phyloP scores from a whole-genome alignment of 345 rosid species.

The Laguncularia racemosa region DNA sequence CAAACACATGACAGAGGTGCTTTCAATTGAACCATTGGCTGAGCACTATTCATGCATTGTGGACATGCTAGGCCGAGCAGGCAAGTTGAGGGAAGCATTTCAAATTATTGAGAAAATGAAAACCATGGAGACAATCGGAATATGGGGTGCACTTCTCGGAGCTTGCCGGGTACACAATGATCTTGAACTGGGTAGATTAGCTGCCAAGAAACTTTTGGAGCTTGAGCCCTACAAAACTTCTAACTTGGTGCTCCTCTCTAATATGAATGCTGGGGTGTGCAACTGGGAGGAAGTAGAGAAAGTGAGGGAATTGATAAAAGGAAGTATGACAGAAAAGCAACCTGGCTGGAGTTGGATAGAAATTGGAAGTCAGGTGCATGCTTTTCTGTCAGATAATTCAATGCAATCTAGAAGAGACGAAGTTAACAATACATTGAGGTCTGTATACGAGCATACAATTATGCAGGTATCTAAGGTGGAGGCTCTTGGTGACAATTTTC shows the following conservation, averaged over 20 bases:
- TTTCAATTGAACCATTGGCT: slow-evolving; percentile 5
- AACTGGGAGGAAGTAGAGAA: slow-evolving; percentile 14
- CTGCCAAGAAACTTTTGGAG: slow-evolving; percentile 12
- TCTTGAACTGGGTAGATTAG: slow-evolving; percentile 5
- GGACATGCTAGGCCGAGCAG: slow-evolving; percentile 21
- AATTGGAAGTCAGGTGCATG: slow-evolving; percentile 8
- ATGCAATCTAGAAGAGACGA: slow-evolving; percentile 3
- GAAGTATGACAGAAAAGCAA: slow-evolving; percentile 8
- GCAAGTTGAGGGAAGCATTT: slow-evolving; percentile 14
- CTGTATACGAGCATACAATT: not conserved
- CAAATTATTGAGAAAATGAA: slow-evolving; percentile 3
- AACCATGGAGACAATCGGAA: slow-evolving; percentile 1
- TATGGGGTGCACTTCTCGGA: slow-evolving; percentile 15
- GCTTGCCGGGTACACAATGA: slow-evolving; percentile 13
- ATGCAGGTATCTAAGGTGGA: too few relatives aligned
- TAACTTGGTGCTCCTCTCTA: slow-evolving; percentile 7
- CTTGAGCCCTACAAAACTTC: slow-evolving; percentile 15
- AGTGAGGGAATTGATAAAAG: slow-evolving; percentile 4
- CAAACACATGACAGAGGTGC: slow-evolving; percentile 6
- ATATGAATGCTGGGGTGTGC: slow-evolving; percentile 9
- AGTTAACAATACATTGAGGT: slow-evolving; percentile 4
- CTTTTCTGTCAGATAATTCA: slow-evolving; percentile 3
- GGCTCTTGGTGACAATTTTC: too few relatives aligned
- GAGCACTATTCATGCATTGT: slow-evolving; percentile 20
- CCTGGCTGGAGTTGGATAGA: slow-evolving; percentile 19